Percentiles rank a stretch among this genome's conserved stretches.
These are phyloP conservation scores for Podospora bellae-mahoneyi DNA, from an alignment of 495 filamentous ascomycete genomes.

Conservation along the genomic window DNA sequence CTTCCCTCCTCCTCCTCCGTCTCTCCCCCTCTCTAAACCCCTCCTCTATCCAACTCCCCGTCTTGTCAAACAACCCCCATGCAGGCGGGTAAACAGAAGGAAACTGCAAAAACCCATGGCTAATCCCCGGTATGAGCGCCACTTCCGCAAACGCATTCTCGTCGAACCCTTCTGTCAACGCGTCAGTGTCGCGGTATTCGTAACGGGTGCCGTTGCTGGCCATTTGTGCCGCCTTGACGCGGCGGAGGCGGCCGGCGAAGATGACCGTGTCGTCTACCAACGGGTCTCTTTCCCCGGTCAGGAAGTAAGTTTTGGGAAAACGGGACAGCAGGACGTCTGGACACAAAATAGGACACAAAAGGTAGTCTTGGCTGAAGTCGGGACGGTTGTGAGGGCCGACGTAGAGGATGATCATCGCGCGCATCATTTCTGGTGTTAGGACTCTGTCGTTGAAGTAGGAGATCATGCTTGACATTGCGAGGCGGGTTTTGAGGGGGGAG, in stretches of 20 bases:
- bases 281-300: constrained; percentile 93
- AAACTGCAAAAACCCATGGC: constrained; percentile 92
- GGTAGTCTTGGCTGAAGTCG: constrained; percentile 86
- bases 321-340: constrained; percentile 74
- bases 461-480: constrained; percentile 93
- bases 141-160: constrained; percentile 79
- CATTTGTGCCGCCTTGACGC: constrained; percentile 68
- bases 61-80: constrained; percentile 73
- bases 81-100: constrained; percentile 79
- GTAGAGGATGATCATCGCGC: constrained; percentile 98
- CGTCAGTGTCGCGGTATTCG: constrained; percentile 34
- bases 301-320: constrained; percentile 89
- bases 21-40: constrained; percentile 54
- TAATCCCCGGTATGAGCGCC: constrained; percentile 77
- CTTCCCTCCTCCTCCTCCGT: constrained; percentile 29
- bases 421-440: constrained; percentile 96
- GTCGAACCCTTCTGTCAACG: constrained; percentile 51
- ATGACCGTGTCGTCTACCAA: constrained; percentile 95
- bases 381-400: constrained; percentile 90
- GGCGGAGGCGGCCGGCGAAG: constrained; percentile 80
- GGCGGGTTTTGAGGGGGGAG: constrained; percentile 72
- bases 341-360: constrained; percentile 83
- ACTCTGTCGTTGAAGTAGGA: constrained; percentile 97
- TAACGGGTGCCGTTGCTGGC: constrained; percentile 28
- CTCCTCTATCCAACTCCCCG: constrained; percentile 72